phyloP scores from a whole-genome alignment of 768 basidiomycete species.

The Leccinum boreale region DNA sequence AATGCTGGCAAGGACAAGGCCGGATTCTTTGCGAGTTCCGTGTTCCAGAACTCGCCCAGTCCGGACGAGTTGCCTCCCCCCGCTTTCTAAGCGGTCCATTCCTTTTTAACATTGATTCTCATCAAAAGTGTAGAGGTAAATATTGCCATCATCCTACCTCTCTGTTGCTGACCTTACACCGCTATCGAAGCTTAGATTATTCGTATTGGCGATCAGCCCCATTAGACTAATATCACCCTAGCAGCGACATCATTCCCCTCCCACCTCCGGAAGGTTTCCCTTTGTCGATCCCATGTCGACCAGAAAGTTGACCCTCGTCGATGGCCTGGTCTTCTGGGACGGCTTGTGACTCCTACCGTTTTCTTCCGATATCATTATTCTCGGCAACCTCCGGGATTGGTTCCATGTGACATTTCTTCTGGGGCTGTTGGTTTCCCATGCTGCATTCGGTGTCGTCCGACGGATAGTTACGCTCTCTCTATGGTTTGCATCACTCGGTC shows the following conservation, averaged over 20 bases:
- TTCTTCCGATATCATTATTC: slow-evolving; percentile 41
- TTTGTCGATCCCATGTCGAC: slow-evolving; percentile 8
- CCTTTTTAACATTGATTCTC: slow-evolving; percentile 14
- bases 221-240: slow-evolving; percentile 36
- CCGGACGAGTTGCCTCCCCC: slow-evolving; percentile 78
- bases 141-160: not conserved
- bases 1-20: slow-evolving; percentile 33
- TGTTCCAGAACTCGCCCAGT: slow-evolving; percentile 84
- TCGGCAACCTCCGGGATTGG: slow-evolving; percentile 37
- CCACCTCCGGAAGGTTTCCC: slow-evolving; percentile 29
- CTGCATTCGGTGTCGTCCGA: slow-evolving; percentile 20
- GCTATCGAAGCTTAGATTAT: slow-evolving; percentile 33
- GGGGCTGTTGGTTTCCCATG: slow-evolving; percentile 32
- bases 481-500: slow-evolving; percentile 29
- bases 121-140: slow-evolving; percentile 42
- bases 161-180: not conserved
- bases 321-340: slow-evolving; percentile 19
- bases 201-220: slow-evolving; percentile 35
- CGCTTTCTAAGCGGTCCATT: slow-evolving; percentile 47
- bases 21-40: slow-evolving; percentile 73
- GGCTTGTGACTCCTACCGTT: slow-evolving; percentile 24
- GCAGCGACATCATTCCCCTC: slow-evolving; percentile 28
- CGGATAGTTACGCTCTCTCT: slow-evolving; percentile 32
- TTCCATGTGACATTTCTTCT: slow-evolving; percentile 27
- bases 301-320: slow-evolving; percentile 7